Percentiles rank a stretch among this genome's conserved stretches.
phyloP scores from a whole-genome alignment of 768 basidiomycete genomes.

The Tulasnella sp. region DNA sequence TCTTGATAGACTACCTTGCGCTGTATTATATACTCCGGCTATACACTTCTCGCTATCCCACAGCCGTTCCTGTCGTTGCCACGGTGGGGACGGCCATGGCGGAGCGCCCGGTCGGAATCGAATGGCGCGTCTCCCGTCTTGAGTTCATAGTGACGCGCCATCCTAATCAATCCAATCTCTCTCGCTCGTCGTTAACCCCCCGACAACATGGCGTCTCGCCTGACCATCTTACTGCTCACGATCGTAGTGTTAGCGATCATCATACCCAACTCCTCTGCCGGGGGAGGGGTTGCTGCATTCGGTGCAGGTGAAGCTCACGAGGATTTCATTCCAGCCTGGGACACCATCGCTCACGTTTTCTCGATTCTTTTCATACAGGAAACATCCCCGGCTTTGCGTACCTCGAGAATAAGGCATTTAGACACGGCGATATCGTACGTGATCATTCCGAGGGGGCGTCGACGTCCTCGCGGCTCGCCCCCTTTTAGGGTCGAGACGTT shows the following conservation, averaged over 20 bases:
- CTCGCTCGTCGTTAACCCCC: neutral
- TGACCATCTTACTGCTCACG: conserved; percentile 10
- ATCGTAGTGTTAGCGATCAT: conserved; percentile 13
- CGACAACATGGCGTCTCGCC: conserved; percentile 11
- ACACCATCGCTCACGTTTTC: conserved; percentile 29
- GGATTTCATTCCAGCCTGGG: neutral
- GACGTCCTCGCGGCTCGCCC: conserved; percentile 20
- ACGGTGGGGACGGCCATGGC: no score
- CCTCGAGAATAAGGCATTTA: conserved; percentile 72
- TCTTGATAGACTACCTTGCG: neutral
- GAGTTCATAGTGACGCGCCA: neutral
- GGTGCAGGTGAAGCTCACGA: conserved; percentile 5
- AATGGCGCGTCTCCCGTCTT: neutral
- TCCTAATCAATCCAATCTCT: neutral
- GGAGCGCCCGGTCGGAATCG: no score
- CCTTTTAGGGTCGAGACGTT: conserved; percentile 16
- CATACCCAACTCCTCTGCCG: neutral
- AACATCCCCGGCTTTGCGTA: conserved; percentile 84
- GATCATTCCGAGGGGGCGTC: conserved; percentile 25
- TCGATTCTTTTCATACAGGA: conserved; percentile 53
- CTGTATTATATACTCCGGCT: neutral
- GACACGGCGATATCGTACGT: conserved; percentile 76
- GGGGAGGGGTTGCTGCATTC: conserved; percentile 9
- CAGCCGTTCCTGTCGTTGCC: neutral
- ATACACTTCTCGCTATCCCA: neutral